Evolutionary conservation across 179 eudicot species (phyloP).

Genomic region (Silene noctiflora): DNA sequence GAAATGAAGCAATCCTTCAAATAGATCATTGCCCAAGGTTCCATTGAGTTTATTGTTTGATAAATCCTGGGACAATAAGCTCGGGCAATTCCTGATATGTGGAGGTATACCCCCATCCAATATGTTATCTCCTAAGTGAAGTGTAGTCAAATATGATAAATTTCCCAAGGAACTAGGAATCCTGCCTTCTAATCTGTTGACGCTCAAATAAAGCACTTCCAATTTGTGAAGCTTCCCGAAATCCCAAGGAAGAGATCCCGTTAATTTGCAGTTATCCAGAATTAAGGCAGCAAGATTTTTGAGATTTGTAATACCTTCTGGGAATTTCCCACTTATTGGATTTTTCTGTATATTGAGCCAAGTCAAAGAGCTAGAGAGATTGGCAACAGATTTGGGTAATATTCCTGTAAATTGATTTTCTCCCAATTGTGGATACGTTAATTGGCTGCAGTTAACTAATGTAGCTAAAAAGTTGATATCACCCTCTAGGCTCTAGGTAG

Average conservation of each 20-base stretch:
- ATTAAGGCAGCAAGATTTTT: background rate
- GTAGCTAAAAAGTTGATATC: slow-evolving; percentile 22
- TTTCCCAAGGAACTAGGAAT: slow-evolving; percentile 16
- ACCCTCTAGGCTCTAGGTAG: slow-evolving; percentile 12
- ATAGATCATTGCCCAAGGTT: background rate
- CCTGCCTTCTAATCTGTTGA: background rate
- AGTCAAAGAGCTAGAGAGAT: slow-evolving; percentile 2
- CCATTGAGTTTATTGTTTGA: background rate
- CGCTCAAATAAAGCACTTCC: background rate
- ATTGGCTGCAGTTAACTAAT: slow-evolving; percentile 11
- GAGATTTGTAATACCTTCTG: slow-evolving; percentile 12
- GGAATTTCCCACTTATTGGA: background rate
- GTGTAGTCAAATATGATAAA: slow-evolving; percentile 3
- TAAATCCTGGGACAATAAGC: background rate
- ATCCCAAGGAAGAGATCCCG: slow-evolving; percentile 13
- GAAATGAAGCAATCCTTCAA: background rate
- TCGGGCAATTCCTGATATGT: background rate
- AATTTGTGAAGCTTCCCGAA: slow-evolving; percentile 11
- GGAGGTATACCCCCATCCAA: slow-evolving; percentile 19
- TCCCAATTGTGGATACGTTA: background rate
- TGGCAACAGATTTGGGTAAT: slow-evolving; percentile 4
- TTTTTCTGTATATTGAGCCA: background rate
- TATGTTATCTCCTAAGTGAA: background rate
- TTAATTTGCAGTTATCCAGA: background rate
- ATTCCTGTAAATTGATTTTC: slow-evolving; percentile 9